phyloP scores from a whole-genome alignment of 352 stramenopile genomes.

The Globisporangium apiculatum region DNA sequence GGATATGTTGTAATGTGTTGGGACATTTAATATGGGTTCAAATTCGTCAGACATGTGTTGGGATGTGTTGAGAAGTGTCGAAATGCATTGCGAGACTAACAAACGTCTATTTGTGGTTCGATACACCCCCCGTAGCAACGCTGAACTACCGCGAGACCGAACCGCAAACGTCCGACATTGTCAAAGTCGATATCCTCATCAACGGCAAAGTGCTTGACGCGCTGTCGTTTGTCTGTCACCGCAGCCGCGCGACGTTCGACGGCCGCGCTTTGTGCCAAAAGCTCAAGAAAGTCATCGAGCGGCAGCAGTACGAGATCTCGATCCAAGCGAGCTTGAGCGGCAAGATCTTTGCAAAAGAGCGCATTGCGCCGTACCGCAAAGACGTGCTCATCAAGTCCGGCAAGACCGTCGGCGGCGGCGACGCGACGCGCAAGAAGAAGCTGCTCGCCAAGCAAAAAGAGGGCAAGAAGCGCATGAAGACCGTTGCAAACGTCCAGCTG shows the following conservation, averaged over 20 bases:
- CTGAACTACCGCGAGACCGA: constrained; percentile 94
- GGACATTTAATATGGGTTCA: no score
- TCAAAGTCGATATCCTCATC: constrained; percentile 93
- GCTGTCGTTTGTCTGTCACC: constrained; percentile 96
- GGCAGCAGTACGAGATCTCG: constrained; percentile 98
- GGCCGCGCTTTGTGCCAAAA: constrained; percentile 92
- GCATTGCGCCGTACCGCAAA: constrained; percentile 96
- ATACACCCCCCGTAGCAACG: constrained; percentile 32
- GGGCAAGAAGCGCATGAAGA: constrained; percentile 97
- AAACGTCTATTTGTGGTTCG: neutral
- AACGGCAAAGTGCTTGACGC: constrained; percentile 95
- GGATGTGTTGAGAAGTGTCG: no score
- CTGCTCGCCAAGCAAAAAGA: constrained; percentile 99
- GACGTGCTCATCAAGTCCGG: constrained; percentile 93
- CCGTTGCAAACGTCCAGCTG: constrained; percentile 93
- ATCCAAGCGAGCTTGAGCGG: constrained; percentile 95
- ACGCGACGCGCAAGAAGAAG: constrained; percentile 98
- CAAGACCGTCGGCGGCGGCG: constrained; percentile 95
- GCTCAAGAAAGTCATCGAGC: constrained; percentile 92
- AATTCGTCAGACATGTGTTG: no score
- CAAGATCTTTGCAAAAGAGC: constrained; percentile 95
- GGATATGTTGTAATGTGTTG: no score
- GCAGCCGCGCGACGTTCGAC: constrained; percentile 61
- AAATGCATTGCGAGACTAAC: no score
- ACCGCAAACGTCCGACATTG: constrained; percentile 89